Percentiles rank a stretch among this genome's conserved stretches.
phyloP scores from a whole-genome alignment of 768 basidiomycete genomes.

The Auriscalpium orientale region DNA sequence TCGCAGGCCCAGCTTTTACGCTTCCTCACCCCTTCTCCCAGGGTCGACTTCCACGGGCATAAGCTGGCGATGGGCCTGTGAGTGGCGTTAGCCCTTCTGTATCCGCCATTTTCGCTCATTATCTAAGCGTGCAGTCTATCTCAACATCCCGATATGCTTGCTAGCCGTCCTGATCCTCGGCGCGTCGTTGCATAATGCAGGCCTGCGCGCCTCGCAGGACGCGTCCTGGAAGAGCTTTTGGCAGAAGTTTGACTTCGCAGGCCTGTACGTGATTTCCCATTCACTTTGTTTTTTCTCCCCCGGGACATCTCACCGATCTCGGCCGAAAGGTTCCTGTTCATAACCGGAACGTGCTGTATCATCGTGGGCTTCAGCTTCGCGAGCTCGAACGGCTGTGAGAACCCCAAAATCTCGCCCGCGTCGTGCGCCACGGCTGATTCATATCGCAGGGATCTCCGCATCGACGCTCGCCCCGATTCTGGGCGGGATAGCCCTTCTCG shows the following conservation, averaged over 20 bases:
- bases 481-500: constrained; percentile 45
- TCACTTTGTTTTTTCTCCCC: constrained; percentile 11
- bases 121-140: constrained; percentile 47
- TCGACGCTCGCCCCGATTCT: constrained; percentile 55
- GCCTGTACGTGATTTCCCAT: constrained; percentile 51
- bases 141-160: constrained; percentile 73
- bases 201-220: constrained; percentile 35
- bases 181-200: constrained; percentile 52
- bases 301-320: constrained; percentile 6
- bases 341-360: constrained; percentile 64
- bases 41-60: constrained; percentile 22
- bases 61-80: constrained; percentile 85
- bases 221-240: constrained; percentile 51
- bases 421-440: background rate
- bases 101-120: constrained; percentile 13
- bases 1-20: background rate
- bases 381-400: constrained; percentile 59
- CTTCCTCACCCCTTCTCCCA: constrained; percentile 3
- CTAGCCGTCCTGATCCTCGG: constrained; percentile 49
- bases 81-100: constrained; percentile 25
- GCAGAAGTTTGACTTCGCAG: constrained; percentile 65
- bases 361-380: constrained; percentile 79
- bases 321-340: constrained; percentile 53
- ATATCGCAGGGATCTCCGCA: constrained; percentile 49
- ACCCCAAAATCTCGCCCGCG: background rate